Conservation (phyloP, 2,329 filamentous ascomycete species). For the Fusarium globosum region DNA sequence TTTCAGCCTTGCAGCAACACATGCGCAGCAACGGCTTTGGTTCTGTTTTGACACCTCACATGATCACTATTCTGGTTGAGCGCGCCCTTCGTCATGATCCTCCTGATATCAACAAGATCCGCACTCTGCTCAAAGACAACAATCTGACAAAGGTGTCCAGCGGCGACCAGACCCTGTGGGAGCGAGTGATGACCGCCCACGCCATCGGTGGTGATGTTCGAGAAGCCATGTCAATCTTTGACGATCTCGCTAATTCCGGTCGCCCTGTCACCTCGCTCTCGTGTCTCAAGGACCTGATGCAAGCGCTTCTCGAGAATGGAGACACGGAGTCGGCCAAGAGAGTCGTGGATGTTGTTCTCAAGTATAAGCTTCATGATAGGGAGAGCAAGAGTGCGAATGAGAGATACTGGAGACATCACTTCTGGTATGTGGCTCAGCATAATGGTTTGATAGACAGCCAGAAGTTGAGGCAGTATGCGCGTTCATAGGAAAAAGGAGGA, state of each 20-base stretch:
- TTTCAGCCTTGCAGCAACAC: slow-evolving; percentile 70
- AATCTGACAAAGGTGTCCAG: slow-evolving; percentile 52
- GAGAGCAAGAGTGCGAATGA: slow-evolving; percentile 33
- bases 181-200: slow-evolving; percentile 76
- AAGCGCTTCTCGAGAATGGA: slow-evolving; percentile 43
- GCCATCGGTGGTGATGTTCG: slow-evolving; percentile 62
- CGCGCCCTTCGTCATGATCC: slow-evolving; percentile 71
- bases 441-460: slow-evolving; percentile 51
- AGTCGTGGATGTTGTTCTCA: slow-evolving; percentile 49
- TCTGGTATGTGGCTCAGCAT: slow-evolving; percentile 60
- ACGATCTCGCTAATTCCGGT: slow-evolving; percentile 54
- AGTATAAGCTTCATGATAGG: slow-evolving; percentile 41
- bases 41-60: slow-evolving; percentile 69
- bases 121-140: slow-evolving; percentile 68
- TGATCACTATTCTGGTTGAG: slow-evolving; percentile 79
- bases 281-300: slow-evolving; percentile 58
- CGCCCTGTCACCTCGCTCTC: slow-evolving; percentile 56
- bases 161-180: slow-evolving; percentile 74
- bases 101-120: slow-evolving; percentile 70
- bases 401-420: slow-evolving; percentile 60
- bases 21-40: slow-evolving; percentile 66
- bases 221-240: slow-evolving; percentile 62
- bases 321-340: slow-evolving; percentile 46
- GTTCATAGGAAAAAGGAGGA: background rate
- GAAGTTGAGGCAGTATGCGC: slow-evolving; percentile 3